Evolutionary conservation across 2,329 filamentous ascomycete species (phyloP).

Genomic region (Botrytis elliptica): DNA sequence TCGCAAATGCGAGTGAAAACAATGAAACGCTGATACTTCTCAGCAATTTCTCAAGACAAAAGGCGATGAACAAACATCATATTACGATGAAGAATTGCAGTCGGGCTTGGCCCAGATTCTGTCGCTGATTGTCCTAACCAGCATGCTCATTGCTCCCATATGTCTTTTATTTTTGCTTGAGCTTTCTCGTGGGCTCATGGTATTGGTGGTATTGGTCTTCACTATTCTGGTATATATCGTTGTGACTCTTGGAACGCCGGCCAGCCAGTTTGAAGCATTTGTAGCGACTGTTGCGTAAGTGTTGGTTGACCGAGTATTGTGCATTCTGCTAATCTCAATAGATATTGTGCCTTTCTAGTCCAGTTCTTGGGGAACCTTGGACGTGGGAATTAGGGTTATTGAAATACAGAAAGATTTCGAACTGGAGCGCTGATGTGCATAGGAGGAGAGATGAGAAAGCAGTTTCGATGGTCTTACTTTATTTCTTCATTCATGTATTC

Average conservation of each 20-base stretch:
- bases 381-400: background rate
- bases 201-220: background rate
- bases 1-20: background rate
- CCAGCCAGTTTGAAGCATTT: constrained; percentile 7
- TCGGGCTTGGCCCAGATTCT: background rate
- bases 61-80: background rate
- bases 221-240: background rate
- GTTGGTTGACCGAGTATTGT: background rate
- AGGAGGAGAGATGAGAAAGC: background rate
- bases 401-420: background rate
- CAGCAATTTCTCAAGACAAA: background rate
- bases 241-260: background rate
- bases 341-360: background rate
- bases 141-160: background rate
- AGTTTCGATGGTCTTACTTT: background rate
- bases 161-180: background rate
- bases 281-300: background rate
- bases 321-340: background rate
- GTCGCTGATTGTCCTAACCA: background rate
- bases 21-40: background rate
- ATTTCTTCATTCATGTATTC: background rate
- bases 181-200: background rate
- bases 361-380: background rate
- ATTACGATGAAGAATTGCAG: background rate
- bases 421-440: background rate